Percentiles rank a stretch among this genome's conserved stretches.
Evolutionary conservation across 2,329 filamentous ascomycete species (phyloP).

Genomic region (Fonsecaea pugnacius): DNA sequence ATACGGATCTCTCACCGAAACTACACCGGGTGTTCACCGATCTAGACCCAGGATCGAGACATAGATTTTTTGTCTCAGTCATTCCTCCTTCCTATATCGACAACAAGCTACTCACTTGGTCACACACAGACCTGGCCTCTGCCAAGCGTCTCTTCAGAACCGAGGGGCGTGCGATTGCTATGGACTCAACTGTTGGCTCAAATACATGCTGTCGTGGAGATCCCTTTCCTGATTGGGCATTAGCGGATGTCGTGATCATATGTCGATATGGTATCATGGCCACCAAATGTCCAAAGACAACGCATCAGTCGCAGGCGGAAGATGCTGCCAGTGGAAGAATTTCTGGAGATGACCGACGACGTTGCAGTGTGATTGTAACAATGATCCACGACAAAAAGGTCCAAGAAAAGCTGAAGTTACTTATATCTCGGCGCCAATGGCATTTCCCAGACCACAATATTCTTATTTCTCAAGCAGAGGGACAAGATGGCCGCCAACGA

Average conservation of each 20-base stretch:
- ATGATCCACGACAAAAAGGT: neutral
- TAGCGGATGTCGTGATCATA: slow-evolving; percentile 32
- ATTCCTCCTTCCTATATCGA: neutral
- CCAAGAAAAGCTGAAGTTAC: neutral
- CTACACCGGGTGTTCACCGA: neutral
- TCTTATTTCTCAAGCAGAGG: neutral
- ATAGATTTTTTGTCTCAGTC: neutral
- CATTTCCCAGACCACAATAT: neutral
- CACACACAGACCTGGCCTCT: neutral
- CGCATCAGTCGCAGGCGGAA: neutral
- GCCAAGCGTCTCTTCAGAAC: neutral
- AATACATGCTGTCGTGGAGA: slow-evolving; percentile 3
- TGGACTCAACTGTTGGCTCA: slow-evolving; percentile 10
- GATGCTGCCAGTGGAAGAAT: neutral
- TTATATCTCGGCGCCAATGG: slow-evolving; percentile 1
- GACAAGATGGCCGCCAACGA: slow-evolving; percentile 23
- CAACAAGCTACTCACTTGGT: neutral
- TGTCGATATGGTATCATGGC: slow-evolving; percentile 23
- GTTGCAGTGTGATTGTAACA: slow-evolving; percentile 2
- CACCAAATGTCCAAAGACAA: slow-evolving; percentile 1
- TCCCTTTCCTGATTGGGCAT: slow-evolving; percentile 20
- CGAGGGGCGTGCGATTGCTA: neutral
- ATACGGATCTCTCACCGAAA: neutral
- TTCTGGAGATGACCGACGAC: slow-evolving; percentile 6
- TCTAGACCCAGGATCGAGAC: neutral